These are phyloP conservation scores for Margaritispora aquatica DNA, from an alignment of 495 filamentous ascomycete genomes.

Conservation along the genomic window DNA sequence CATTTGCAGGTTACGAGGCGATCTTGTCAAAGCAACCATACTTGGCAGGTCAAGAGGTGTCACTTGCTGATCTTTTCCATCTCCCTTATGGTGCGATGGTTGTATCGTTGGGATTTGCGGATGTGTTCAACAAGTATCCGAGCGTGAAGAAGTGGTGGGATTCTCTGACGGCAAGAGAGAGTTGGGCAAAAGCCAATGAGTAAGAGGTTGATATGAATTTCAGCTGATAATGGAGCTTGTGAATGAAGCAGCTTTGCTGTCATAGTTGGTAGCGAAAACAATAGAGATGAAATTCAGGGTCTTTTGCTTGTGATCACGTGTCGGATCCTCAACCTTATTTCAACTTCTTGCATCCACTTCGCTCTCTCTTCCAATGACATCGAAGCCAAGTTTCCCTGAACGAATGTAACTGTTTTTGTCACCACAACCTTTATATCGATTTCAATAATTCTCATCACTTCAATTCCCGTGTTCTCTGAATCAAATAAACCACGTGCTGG, in stretches of 20 bases:
- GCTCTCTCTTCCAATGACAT: neutral
- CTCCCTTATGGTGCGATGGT: constrained; percentile 9
- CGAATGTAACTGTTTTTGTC: no score
- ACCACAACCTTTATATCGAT: no score
- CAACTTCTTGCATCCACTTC: neutral
- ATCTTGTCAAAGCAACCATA: constrained; percentile 26
- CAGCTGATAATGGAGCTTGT: no score
- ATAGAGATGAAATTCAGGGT: neutral
- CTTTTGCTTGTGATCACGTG: neutral
- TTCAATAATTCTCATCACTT: no score
- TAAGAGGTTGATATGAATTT: neutral
- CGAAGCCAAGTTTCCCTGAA: no score
- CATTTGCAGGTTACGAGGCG: constrained; percentile 20
- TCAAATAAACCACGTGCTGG: neutral
- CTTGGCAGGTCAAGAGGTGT: constrained; percentile 27
- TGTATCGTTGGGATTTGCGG: neutral
- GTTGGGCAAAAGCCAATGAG: constrained; percentile 10
- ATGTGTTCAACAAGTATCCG: constrained; percentile 12
- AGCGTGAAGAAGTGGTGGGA: constrained; percentile 16
- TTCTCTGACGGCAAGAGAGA: constrained; percentile 12
- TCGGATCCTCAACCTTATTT: neutral
- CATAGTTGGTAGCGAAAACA: no score
- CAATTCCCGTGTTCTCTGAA: no score
- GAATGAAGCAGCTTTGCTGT: no score
- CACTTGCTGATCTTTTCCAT: constrained; percentile 27